A percentile compares a stretch with the other conserved stretches of the same genome.
phyloP scores from a whole-genome alignment of 2,329 filamentous ascomycete genomes.

The Exophiala xenobiotica region DNA sequence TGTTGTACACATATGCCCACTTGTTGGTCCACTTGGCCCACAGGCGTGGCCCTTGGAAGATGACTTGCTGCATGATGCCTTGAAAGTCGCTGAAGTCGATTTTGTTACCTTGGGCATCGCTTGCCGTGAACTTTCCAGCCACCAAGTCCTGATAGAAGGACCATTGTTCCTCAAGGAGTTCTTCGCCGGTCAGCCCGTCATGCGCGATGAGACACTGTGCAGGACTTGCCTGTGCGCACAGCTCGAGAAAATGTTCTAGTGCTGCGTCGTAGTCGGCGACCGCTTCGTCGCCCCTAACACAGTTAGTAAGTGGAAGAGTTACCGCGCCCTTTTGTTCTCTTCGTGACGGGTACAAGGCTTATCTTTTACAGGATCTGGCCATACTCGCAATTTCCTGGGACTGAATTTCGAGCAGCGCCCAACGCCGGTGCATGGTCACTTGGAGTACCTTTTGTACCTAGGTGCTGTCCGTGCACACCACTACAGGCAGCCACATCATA shows the following conservation, averaged over 20 bases:
- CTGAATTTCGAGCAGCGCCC: too few relatives aligned
- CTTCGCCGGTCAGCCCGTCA: conserved; percentile 9
- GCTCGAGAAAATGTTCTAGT: conserved; percentile 52
- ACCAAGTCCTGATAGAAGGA: conserved; percentile 32
- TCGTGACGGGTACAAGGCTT: too few relatives aligned
- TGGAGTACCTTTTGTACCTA: too few relatives aligned
- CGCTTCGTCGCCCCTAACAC: not conserved
- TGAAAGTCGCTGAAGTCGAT: conserved; percentile 33
- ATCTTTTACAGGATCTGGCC: too few relatives aligned
- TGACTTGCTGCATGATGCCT: not conserved
- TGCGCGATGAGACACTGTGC: conserved; percentile 6
- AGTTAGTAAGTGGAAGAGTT: too few relatives aligned
- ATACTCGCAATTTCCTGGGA: too few relatives aligned
- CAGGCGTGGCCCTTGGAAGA: not conserved
- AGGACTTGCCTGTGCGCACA: conserved; percentile 36
- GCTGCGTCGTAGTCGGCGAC: conserved; percentile 41
- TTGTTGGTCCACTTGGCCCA: not conserved
- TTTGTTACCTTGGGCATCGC: conserved; percentile 40
- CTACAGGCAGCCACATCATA: too few relatives aligned
- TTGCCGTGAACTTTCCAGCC: conserved; percentile 43
- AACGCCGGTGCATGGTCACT: too few relatives aligned
- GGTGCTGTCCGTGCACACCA: too few relatives aligned
- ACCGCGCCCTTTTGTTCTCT: too few relatives aligned
- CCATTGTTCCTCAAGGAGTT: conserved; percentile 8
- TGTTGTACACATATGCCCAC: not conserved